These are phyloP conservation scores for Aspergillus aculeatinus DNA, from an alignment of 2,329 filamentous ascomycete genomes.

Conservation along the genomic window DNA sequence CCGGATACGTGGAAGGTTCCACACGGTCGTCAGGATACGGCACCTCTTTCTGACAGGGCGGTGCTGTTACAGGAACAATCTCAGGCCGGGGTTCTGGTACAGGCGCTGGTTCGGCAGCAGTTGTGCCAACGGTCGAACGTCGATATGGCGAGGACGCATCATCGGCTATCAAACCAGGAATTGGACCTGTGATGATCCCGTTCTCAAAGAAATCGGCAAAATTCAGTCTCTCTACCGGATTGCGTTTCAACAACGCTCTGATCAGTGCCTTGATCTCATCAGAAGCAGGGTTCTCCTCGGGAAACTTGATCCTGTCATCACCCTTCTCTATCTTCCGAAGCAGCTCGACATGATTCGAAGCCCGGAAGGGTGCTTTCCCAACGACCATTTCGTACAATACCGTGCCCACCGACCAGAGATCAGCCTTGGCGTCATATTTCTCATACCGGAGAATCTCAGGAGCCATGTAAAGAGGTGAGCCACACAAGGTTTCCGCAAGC, in stretches of 20 bases:
- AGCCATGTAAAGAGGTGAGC: conserved; percentile 97
- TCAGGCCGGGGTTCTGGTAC: conserved; percentile 21
- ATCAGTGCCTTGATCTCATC: conserved; percentile 78
- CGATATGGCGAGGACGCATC: conserved; percentile 54
- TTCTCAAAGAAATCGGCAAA: conserved; percentile 85
- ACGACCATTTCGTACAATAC: conserved; percentile 95
- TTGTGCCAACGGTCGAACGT: conserved; percentile 21
- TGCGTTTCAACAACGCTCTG: conserved; percentile 76
- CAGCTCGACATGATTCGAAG: conserved; percentile 90
- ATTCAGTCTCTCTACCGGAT: conserved; percentile 77
- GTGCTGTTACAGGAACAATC: conserved; percentile 14
- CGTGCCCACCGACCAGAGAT: conserved; percentile 96
- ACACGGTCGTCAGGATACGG: conserved; percentile 23
- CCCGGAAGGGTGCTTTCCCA: conserved; percentile 85
- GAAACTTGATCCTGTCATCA: conserved; percentile 82
- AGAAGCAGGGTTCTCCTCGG: conserved; percentile 68
- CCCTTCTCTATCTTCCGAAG: conserved; percentile 87
- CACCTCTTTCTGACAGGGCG: conserved; percentile 24
- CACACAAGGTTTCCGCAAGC: conserved; percentile 91
- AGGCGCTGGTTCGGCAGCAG: conserved; percentile 12
- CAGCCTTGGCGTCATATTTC: conserved; percentile 94
- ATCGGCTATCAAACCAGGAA: conserved; percentile 78
- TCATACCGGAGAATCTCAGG: conserved; percentile 96
- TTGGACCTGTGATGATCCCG: conserved; percentile 68
- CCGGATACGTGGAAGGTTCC: conserved; percentile 22